These are phyloP conservation scores for Terfezia claveryi DNA, from an alignment of 495 filamentous ascomycete species.

Conservation along the genomic window DNA sequence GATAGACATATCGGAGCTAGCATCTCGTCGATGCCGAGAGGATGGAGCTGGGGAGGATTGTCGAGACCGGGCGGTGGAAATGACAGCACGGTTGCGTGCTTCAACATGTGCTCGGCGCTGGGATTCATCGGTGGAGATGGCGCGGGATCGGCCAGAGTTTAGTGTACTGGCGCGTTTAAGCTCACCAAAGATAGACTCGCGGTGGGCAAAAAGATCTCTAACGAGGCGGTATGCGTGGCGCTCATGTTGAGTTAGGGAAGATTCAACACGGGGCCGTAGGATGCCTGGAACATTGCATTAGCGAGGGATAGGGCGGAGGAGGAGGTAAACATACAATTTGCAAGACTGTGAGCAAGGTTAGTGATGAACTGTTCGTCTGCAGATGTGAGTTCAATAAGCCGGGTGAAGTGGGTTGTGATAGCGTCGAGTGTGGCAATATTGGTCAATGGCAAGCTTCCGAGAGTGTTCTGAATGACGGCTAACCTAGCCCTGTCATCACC, in stretches of 20 bases:
- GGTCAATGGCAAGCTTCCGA: slow-evolving; percentile 80
- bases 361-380: slow-evolving; percentile 74
- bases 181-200: slow-evolving; percentile 85
- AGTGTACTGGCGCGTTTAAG: slow-evolving; percentile 72
- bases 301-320: neutral
- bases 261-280: slow-evolving; percentile 66
- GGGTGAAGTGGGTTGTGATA: slow-evolving; percentile 92
- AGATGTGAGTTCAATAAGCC: slow-evolving; percentile 87
- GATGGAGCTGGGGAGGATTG: slow-evolving; percentile 52
- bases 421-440: slow-evolving; percentile 98
- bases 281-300: slow-evolving; percentile 21
- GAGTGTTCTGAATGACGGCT: slow-evolving; percentile 82
- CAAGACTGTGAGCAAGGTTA: slow-evolving; percentile 51
- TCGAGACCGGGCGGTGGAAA: slow-evolving; percentile 45
- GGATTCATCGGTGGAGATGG: slow-evolving; percentile 88
- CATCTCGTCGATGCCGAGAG: slow-evolving; percentile 46
- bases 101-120: slow-evolving; percentile 87
- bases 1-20: slow-evolving; percentile 52
- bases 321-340: slow-evolving; percentile 34
- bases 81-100: slow-evolving; percentile 65
- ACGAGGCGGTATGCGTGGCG: slow-evolving; percentile 80
- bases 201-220: slow-evolving; percentile 80
- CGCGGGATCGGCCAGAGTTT: slow-evolving; percentile 48
- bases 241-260: slow-evolving; percentile 81
- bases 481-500: slow-evolving; percentile 45